Evolutionary conservation across 108 stramenopile species (phyloP).

Genomic region (Ochromonas danica): DNA sequence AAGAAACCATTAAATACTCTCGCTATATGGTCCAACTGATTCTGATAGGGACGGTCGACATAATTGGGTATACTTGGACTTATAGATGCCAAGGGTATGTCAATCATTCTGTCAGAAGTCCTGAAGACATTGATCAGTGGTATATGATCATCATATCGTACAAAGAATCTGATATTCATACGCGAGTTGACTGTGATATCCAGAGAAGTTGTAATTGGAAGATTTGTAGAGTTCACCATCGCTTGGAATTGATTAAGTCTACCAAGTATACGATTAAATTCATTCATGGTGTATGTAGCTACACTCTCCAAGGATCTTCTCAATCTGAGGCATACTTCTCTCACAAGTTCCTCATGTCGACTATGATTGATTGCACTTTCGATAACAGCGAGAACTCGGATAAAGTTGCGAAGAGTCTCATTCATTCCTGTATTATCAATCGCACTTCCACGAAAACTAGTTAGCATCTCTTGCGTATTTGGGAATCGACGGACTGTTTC

Average conservation of each 20-base stretch:
- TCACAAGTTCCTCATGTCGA: conserved; percentile 15
- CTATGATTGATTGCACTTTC: conserved; percentile 16
- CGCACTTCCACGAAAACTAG: conserved; percentile 9
- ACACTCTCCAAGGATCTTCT: conserved; percentile 9
- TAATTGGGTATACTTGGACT: conserved; percentile 16
- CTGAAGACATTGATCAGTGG: conserved; percentile 15
- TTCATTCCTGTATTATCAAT: conserved; percentile 10
- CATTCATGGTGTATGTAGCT: conserved; percentile 10
- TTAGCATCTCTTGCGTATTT: conserved; percentile 10
- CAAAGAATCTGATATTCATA: conserved; percentile 17
- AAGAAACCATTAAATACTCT: conserved; percentile 17
- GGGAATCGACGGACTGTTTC: conserved; percentile 13
- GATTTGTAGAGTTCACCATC: conserved; percentile 15
- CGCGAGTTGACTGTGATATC: conserved; percentile 14
- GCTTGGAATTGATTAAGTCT: conserved; percentile 16
- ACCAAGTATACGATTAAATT: conserved; percentile 10
- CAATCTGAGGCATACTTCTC: conserved; percentile 15
- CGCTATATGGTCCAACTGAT: conserved; percentile 15
- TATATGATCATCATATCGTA: conserved; percentile 17
- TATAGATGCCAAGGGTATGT: conserved; percentile 15
- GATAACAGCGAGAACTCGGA: conserved; percentile 14
- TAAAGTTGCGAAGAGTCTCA: conserved; percentile 15
- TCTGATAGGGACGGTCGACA: conserved; percentile 13
- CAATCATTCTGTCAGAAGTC: conserved; percentile 15
- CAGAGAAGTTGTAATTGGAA: conserved; percentile 16